Percentiles rank a stretch among this genome's conserved stretches.
Evolutionary conservation across 139 green algal species (phyloP).

Genomic region (Trebouxia sp.): DNA sequence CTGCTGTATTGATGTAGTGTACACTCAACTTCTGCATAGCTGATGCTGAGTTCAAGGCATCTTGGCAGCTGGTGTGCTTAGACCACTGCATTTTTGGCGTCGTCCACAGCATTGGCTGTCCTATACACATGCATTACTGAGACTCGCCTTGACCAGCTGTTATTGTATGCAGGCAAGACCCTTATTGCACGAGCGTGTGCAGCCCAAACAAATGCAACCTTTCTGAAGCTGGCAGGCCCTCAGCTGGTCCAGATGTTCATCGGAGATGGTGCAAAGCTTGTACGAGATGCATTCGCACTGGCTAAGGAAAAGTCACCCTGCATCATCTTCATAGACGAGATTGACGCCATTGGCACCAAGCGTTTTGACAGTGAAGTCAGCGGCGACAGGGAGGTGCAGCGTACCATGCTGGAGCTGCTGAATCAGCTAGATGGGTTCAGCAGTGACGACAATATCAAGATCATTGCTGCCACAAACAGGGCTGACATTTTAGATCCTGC

Average conservation of each 20-base stretch:
- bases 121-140: too few species aligned
- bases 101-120: too few species aligned
- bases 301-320: conserved; percentile 98
- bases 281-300: conserved; percentile 96
- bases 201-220: conserved; percentile 98
- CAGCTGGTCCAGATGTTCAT: conserved; percentile 99
- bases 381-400: conserved; percentile 96
- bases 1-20: too few species aligned
- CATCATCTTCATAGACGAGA: conserved; percentile 99
- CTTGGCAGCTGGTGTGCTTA: too few species aligned
- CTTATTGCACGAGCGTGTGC: conserved; percentile 92
- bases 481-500: conserved; percentile 98
- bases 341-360: conserved; percentile 94
- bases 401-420: conserved; percentile 98
- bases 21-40: too few species aligned
- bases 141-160: too few species aligned
- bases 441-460: conserved; percentile 88
- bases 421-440: conserved; percentile 97
- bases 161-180: conserved; percentile 80
- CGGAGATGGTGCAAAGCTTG: conserved; percentile 98
- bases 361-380: conserved; percentile 93
- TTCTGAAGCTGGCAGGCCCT: conserved; percentile 98
- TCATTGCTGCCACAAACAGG: conserved; percentile 98
- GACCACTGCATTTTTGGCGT: too few species aligned
- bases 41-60: too few species aligned